Evolutionary conservation across 257 asterid genomes (phyloP).

Genomic region (Solanum appendiculatum): DNA sequence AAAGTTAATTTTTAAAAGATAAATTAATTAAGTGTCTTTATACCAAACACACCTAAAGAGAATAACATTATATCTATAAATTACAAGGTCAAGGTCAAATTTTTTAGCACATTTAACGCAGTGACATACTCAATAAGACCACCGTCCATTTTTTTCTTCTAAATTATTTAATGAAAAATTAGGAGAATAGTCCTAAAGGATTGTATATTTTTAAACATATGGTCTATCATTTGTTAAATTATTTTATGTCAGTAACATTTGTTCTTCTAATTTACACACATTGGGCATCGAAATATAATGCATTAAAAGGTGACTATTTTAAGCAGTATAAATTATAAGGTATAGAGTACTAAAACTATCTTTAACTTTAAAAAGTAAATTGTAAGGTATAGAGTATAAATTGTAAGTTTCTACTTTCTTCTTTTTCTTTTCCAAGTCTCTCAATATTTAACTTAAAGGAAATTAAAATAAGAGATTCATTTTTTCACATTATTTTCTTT

Average conservation of each 20-base stretch:
- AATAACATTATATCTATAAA: background rate
- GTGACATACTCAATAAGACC: background rate
- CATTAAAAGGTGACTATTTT: background rate
- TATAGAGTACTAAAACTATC: background rate
- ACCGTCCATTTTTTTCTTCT: background rate
- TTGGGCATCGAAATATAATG: background rate
- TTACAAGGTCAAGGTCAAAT: background rate
- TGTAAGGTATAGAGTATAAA: background rate
- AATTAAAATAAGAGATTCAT: background rate
- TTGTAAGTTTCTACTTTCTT: background rate
- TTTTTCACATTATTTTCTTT: background rate
- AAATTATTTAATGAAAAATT: background rate
- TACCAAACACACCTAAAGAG: background rate
- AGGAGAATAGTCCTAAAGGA: background rate
- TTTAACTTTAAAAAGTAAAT: no score
- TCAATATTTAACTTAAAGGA: background rate
- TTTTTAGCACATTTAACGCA: background rate
- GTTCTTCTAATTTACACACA: background rate
- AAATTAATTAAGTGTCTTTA: no score
- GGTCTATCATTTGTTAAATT: background rate
- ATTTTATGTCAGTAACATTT: background rate
- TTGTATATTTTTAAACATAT: background rate
- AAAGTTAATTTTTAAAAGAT: no score
- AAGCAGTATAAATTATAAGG: background rate
- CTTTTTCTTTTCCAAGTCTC: background rate